A percentile compares a stretch with the other conserved stretches of the same genome.
Conservation (phyloP, 768 basidiomycete species). For the Russula earlei region DNA sequence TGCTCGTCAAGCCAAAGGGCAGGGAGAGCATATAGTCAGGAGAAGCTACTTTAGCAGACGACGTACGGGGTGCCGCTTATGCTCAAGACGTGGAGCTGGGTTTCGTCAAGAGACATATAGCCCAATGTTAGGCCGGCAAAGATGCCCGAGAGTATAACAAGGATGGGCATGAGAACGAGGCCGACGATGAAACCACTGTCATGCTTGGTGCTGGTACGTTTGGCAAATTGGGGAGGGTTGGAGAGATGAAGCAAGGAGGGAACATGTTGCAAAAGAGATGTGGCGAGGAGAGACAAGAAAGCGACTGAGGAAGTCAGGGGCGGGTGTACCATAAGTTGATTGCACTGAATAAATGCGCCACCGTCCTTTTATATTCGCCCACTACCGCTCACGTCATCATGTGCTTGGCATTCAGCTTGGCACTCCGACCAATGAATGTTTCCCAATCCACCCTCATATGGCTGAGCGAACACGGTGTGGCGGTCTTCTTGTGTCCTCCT, state of each 20-base stretch:
- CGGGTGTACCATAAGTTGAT: conserved; percentile 19
- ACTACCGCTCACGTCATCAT: too few species aligned
- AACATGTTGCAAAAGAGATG: conserved; percentile 20
- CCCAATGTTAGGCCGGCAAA: conserved; percentile 90
- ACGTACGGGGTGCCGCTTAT: conserved; percentile 77
- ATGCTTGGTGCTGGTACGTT: conserved; percentile 24
- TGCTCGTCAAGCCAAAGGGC: conserved; percentile 24
- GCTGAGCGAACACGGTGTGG: too few species aligned
- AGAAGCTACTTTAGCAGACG: background rate
- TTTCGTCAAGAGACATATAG: conserved; percentile 89
- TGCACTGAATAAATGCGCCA: background rate
- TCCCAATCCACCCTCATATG: too few species aligned
- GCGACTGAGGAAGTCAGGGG: conserved; percentile 7
- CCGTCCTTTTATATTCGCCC: conserved; percentile 3
- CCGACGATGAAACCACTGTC: conserved; percentile 32
- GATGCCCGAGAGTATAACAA: conserved; percentile 73
- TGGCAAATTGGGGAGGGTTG: conserved; percentile 24
- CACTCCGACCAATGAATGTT: too few species aligned
- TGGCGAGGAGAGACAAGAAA: conserved; percentile 14
- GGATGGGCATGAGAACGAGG: conserved; percentile 65
- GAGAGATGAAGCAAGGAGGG: conserved; percentile 3
- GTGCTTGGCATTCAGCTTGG: too few species aligned
- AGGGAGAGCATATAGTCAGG: conserved; percentile 8
- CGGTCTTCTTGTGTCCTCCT: too few species aligned
- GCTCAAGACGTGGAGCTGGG: conserved; percentile 79